Conservation (phyloP, 768 basidiomycete genomes). For the Pilatotrama ljubarskyi region DNA sequence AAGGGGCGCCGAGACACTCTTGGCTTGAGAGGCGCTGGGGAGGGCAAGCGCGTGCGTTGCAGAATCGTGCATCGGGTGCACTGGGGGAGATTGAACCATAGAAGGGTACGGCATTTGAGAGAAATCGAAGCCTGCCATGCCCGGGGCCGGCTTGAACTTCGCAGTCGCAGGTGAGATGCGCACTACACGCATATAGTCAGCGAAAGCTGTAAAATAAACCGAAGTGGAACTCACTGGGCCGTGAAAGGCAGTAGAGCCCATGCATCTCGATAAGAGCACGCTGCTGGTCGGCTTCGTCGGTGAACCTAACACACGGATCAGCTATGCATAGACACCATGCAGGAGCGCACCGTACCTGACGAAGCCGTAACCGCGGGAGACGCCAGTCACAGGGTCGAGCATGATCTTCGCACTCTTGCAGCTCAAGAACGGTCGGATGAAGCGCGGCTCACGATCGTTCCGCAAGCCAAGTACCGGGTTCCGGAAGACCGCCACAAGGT, state of each 20-base stretch:
- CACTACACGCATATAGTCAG: constrained; percentile 53
- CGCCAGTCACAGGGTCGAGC: constrained; percentile 87
- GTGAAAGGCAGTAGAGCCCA: constrained; percentile 83
- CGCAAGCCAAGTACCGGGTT: constrained; percentile 85
- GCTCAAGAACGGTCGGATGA: constrained; percentile 84
- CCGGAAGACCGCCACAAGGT: constrained; percentile 90
- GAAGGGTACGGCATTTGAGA: constrained; percentile 49
- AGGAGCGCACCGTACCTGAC: constrained; percentile 58
- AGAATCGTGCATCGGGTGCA: constrained; percentile 35
- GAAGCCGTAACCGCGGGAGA: constrained; percentile 90
- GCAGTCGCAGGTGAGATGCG: constrained; percentile 89
- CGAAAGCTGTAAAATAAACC: constrained; percentile 17
- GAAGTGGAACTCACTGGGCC: constrained; percentile 65
- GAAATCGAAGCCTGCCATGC: constrained; percentile 35
- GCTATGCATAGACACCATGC: constrained; percentile 13
- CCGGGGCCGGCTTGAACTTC: constrained; percentile 70
- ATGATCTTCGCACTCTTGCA: constrained; percentile 97
- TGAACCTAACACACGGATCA: constrained; percentile 55
- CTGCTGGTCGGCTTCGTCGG: constrained; percentile 85
- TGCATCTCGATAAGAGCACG: constrained; percentile 92
- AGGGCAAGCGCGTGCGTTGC: constrained; percentile 53
- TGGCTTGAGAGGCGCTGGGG: constrained; percentile 46
- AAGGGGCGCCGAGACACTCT: constrained; percentile 73
- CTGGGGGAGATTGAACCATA: constrained; percentile 15
- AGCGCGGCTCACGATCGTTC: constrained; percentile 85